Evolutionary conservation across 768 basidiomycete genomes (phyloP).

Genomic region (Russula vinacea): DNA sequence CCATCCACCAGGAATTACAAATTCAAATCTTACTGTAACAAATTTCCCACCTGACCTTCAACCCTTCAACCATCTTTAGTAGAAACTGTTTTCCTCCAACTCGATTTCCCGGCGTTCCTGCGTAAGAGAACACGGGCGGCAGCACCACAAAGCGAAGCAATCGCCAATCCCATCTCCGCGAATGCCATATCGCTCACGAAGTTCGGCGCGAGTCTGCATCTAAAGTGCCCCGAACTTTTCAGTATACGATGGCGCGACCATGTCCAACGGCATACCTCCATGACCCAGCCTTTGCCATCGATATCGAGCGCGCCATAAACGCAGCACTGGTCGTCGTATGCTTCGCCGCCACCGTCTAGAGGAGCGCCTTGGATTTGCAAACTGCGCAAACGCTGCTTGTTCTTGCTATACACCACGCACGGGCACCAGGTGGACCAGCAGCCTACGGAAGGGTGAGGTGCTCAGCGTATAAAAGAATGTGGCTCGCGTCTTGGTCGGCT

Average conservation of each 20-base stretch:
- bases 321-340: slow-evolving; percentile 39
- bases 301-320: slow-evolving; percentile 37
- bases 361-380: slow-evolving; percentile 40
- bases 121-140: slow-evolving; percentile 47
- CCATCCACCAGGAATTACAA: not conserved
- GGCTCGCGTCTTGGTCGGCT: not conserved
- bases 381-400: slow-evolving; percentile 42
- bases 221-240: not conserved
- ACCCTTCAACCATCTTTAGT: not conserved
- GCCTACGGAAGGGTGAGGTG: slow-evolving; percentile 33
- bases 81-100: slow-evolving; percentile 43
- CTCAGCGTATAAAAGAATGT: too few relatives aligned
- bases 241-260: not conserved
- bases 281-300: slow-evolving; percentile 37
- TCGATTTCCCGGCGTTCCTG: slow-evolving; percentile 50
- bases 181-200: slow-evolving; percentile 47
- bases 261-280: slow-evolving; percentile 39
- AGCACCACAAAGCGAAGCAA: slow-evolving; percentile 43
- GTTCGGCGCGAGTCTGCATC: slow-evolving; percentile 37
- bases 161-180: slow-evolving; percentile 43
- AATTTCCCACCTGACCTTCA: too few relatives aligned
- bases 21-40: not conserved
- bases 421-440: slow-evolving; percentile 42
- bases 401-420: slow-evolving; percentile 42
- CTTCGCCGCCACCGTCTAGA: slow-evolving; percentile 41